phyloP scores from a whole-genome alignment of 371 early-diverging fungal species.

The Capillidium heterosporum region DNA sequence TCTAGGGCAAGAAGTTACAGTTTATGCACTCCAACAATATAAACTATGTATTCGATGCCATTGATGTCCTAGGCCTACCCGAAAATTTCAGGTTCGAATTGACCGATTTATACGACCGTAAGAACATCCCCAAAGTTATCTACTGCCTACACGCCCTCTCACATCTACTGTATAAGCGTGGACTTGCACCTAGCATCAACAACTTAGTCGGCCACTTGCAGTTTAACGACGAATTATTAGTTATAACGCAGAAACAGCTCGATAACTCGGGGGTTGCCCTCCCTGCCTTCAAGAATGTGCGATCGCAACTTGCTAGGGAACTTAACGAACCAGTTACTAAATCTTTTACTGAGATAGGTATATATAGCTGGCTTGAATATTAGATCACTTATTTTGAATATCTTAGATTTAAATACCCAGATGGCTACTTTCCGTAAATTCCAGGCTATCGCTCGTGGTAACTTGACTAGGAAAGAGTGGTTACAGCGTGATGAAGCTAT shows the following conservation, averaged over 20 bases:
- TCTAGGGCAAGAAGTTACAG: constrained; percentile 62
- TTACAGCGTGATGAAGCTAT: constrained; percentile 15
- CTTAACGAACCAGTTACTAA: constrained; percentile 20
- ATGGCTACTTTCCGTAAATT: constrained; percentile 9
- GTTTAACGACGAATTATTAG: constrained; percentile 80
- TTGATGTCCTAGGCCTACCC: constrained; percentile 69
- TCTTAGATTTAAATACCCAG: background rate
- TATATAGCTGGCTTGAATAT: background rate
- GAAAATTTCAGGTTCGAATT: constrained; percentile 94
- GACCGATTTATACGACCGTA: constrained; percentile 97
- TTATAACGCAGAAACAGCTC: constrained; percentile 61
- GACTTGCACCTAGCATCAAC: constrained; percentile 77
- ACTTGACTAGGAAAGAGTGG: constrained; percentile 23
- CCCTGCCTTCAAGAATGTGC: constrained; percentile 69
- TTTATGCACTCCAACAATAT: constrained; percentile 98
- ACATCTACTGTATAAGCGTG: constrained; percentile 70
- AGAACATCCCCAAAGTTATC: constrained; percentile 98
- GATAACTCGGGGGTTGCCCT: constrained; percentile 57
- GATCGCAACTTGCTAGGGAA: constrained; percentile 44
- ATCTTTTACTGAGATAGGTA: constrained; percentile 1
- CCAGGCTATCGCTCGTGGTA: constrained; percentile 44
- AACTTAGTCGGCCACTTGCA: constrained; percentile 79
- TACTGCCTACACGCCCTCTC: constrained; percentile 98
- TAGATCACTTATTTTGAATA: background rate
- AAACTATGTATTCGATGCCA: constrained; percentile 78